Evolutionary conservation across 371 early-diverging fungal genomes (phyloP), one percentile per base, ranked within the genome.

Genomic region (Polyrhizophydium stewartii): DNA sequence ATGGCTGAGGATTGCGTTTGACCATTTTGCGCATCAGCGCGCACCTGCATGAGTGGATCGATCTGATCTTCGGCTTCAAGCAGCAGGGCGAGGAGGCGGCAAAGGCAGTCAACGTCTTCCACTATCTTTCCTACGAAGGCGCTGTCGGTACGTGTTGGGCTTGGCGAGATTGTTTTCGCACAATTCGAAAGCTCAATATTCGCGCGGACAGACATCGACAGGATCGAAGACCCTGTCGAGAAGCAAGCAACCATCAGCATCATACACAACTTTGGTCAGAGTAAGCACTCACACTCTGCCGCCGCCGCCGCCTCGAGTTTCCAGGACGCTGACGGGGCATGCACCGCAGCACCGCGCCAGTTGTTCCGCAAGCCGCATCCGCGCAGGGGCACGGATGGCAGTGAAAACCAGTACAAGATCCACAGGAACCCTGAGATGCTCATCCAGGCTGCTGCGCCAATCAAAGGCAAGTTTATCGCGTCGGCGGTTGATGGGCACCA

Each of bases 211-310:
- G 85, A 92, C 68, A 70, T 94, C 51, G 93, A 92, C 66, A 74
- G 84, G 2, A 91, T 93, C 33, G 83, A 84, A 6, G 92, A 94
- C 63, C 87, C 87, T 3, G 81, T 92, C 9, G 91, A 74, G 45
- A 74, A 92, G 71, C 89, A 89, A 46, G 86, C 90, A 1, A 92
- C 92, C 0, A 88, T 92, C 0, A 90, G 91, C 50, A 92, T 91
- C 58, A 92, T 94, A 45, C 84, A 92, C 62, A 91, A 94, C 69
- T 94, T 94, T 86, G 94, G 94, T 1, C 93, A 93, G 69, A 93
- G 67, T 67, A 38, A 51, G 51, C n/a, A 2, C 6, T 9, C 30
- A 49, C 24, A 21, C 50, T 21, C 24, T 25, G 6, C 50, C 30
- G 21, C 30, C 24, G 12, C 6, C 30, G 6, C 12, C 24, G 6